Conservation (phyloP, 176 grass and related monocot genomes). For the Cocos nucifera region DNA sequence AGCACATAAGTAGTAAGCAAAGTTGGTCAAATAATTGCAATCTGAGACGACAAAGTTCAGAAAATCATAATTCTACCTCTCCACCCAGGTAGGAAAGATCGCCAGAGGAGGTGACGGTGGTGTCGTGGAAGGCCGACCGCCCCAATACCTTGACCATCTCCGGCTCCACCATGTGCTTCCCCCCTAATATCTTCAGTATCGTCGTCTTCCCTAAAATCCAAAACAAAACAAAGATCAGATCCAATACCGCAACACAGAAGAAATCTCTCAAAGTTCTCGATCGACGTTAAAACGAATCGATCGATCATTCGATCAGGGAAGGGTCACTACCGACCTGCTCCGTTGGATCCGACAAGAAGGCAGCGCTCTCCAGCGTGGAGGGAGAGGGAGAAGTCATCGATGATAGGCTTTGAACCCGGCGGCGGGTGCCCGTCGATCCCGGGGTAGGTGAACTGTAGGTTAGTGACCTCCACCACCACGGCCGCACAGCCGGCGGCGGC, state of each 20-base stretch:
- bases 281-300: no score
- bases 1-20: no score
- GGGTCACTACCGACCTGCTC: conserved; percentile 40
- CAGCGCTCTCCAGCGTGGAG: conserved; percentile 56
- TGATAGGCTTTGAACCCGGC: conserved; percentile 65
- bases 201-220: conserved; percentile 74
- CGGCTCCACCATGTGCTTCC: conserved; percentile 99
- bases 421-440: conserved; percentile 82
- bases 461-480: conserved; percentile 47
- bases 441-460: conserved; percentile 88
- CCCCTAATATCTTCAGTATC: conserved; percentile 90
- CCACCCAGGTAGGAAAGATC: conserved; percentile 94
- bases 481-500: conserved; percentile 18
- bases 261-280: no score
- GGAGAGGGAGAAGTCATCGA: conserved; percentile 67
- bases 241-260: no score
- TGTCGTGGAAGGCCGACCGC: conserved; percentile 88
- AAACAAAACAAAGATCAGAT: conserved; percentile 8
- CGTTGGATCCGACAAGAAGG: conserved; percentile 92
- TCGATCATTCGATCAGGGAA: no score
- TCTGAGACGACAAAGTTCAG: no score
- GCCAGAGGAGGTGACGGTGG: conserved; percentile 64
- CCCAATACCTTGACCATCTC: conserved; percentile 84
- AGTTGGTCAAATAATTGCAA: no score
- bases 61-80: conserved; percentile 33